phyloP scores from a whole-genome alignment of 805 yeast genomes.

The Brettanomyces naardenensis region DNA sequence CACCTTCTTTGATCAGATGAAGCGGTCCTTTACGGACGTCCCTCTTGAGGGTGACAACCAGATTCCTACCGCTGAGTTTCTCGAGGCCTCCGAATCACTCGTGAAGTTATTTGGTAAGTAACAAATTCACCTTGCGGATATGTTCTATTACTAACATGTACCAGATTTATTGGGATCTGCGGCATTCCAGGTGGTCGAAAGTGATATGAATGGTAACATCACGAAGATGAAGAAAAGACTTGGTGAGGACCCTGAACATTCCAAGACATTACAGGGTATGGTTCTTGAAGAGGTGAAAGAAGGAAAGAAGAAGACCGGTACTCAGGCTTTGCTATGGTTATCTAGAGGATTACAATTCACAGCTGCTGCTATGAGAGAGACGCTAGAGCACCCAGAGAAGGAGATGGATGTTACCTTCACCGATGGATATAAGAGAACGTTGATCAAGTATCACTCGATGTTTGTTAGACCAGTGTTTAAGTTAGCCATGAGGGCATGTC shows the following conservation, averaged over 20 bases:
- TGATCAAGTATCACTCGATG: slow-evolving; percentile 75
- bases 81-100: slow-evolving; percentile 78
- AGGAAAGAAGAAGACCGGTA: slow-evolving; percentile 61
- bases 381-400: slow-evolving; percentile 49
- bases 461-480: slow-evolving; percentile 81
- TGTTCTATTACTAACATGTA: background rate
- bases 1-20: slow-evolving; percentile 76
- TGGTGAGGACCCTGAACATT: slow-evolving; percentile 52
- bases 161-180: slow-evolving; percentile 70
- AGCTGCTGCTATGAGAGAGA: slow-evolving; percentile 81
- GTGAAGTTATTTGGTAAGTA: slow-evolving; percentile 66
- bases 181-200: slow-evolving; percentile 79
- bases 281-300: slow-evolving; percentile 64
- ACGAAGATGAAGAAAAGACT: slow-evolving; percentile 62
- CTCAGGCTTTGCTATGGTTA: slow-evolving; percentile 88
- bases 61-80: slow-evolving; percentile 65
- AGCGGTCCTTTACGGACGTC: slow-evolving; percentile 69
- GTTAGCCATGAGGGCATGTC: slow-evolving; percentile 93
- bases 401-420: slow-evolving; percentile 77
- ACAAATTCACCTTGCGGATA: background rate
- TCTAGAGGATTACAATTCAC: slow-evolving; percentile 83
- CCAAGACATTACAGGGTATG: slow-evolving; percentile 70
- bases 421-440: slow-evolving; percentile 74
- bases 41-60: slow-evolving; percentile 48
- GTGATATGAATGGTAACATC: slow-evolving; percentile 83